Evolutionary conservation across 805 yeast genomes (phyloP), one percentile per base, ranked within the genome.

Genomic region (Zygosaccharomyces gambellarensis): DNA sequence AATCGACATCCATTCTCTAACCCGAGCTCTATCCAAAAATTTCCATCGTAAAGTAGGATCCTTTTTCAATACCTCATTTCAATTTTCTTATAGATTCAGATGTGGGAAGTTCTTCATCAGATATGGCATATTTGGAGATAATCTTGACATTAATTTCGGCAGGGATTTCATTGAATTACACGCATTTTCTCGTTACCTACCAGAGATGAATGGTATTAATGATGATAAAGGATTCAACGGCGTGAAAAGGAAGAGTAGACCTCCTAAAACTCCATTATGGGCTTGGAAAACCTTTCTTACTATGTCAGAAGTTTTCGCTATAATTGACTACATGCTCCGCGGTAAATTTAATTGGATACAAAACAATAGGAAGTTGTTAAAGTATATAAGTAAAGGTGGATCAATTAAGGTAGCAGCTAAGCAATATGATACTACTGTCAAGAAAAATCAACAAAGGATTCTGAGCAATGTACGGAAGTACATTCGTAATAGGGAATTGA

Each of bases 261-360:
- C 30, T 6, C 38, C 5, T 19, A 31, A 28, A 44, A 11, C 4
- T 25, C 17, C 14, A 6, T 25, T 2, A 25, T 30, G 40, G 27
- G 54, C 34, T 21, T 51, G 54, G 54, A 47, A 48, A 25, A 51
- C 45, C 14, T 51, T 47, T 21, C 31, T 51, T 11, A 45, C 46
- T 19, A 45, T 51, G 51, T 39, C 36, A 9, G 49, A 51, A 23
- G 32, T 51, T 5, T 51, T 47, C 36, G 17, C 19, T 9, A 36
- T 45, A 5, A 46, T 51, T 29, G 51, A 51, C 19, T 48, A 42
- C 32, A 40, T 51, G 51, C 39, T 51, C 39, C 39, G 39, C 22
- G 54, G 54, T 4, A 51, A 48, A 34, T 39, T 40, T n/a, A 51
- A 49, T 30, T 45, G 45, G 45, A 38, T 48, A 21, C 51, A 51